phyloP scores from a whole-genome alignment of 495 filamentous ascomycete species.

The Penicillium diatomitis region DNA sequence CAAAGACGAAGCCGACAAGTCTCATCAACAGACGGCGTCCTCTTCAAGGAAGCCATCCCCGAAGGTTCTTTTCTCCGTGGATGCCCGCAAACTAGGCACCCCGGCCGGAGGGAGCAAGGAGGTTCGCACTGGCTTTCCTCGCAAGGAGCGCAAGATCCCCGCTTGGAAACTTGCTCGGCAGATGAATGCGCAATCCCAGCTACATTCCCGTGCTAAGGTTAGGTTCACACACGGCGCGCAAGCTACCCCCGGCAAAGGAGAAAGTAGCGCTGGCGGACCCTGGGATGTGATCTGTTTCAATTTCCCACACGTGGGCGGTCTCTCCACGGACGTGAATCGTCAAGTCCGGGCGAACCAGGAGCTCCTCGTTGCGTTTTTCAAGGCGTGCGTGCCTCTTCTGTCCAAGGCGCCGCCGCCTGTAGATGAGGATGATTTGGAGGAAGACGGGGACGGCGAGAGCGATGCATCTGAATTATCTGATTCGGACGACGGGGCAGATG shows the following conservation, averaged over 20 bases:
- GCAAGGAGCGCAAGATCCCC: conserved; percentile 20
- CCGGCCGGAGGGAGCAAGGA: conserved; percentile 33
- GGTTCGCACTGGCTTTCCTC: conserved; percentile 24
- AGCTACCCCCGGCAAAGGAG: background rate
- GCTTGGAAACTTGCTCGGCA: conserved; percentile 21
- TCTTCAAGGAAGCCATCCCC: conserved; percentile 6
- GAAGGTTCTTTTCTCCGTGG: conserved; percentile 58
- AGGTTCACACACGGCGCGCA: background rate
- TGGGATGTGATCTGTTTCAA: conserved; percentile 85
- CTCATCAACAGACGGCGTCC: background rate
- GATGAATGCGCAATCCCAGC: background rate
- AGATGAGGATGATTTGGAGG: conserved; percentile 19
- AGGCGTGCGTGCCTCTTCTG: conserved; percentile 43
- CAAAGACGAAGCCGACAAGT: background rate
- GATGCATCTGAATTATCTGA: conserved; percentile 5
- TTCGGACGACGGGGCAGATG: conserved; percentile 4
- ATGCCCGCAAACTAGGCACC: conserved; percentile 61
- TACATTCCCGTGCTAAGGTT: background rate
- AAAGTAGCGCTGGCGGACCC: conserved; percentile 13
- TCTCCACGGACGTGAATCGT: conserved; percentile 84
- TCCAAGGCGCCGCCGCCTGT: conserved; percentile 26
- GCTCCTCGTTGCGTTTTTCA: conserved; percentile 76
- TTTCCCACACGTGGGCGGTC: conserved; percentile 91
- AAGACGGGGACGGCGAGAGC: conserved; percentile 12
- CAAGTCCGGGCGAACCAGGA: conserved; percentile 92